Percentiles rank a stretch among this genome's conserved stretches.
Conservation (phyloP, 257 asterid species). For the Solanum dulcamara region DNA sequence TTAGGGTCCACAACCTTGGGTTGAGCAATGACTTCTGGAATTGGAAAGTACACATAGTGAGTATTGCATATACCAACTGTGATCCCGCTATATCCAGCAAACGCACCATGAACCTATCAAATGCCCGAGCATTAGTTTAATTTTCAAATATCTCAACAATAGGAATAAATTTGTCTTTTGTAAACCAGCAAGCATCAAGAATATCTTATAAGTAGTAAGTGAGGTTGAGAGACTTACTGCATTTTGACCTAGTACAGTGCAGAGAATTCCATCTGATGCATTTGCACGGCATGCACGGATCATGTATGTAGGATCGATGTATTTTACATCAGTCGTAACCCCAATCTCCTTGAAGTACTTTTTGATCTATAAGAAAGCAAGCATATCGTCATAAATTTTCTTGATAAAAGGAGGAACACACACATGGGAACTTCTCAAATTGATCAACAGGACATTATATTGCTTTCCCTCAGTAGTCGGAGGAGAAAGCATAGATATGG, state of each 20-base stretch:
- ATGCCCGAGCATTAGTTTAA: neutral
- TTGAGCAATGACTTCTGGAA: constrained; percentile 73
- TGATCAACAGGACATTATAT: neutral
- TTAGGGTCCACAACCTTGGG: constrained; percentile 65
- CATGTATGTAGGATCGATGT: constrained; percentile 96
- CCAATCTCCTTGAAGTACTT: constrained; percentile 66
- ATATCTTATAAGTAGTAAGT: neutral
- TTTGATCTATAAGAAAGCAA: constrained; percentile 37
- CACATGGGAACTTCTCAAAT: neutral
- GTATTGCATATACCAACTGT: constrained; percentile 94
- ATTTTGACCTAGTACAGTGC: constrained; percentile 95
- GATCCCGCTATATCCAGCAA: constrained; percentile 91
- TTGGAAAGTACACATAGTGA: constrained; percentile 82
- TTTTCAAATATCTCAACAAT: neutral
- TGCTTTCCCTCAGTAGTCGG: neutral
- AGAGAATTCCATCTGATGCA: constrained; percentile 91
- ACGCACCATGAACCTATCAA: constrained; percentile 94
- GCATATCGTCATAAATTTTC: constrained; percentile 1
- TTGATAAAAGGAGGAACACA: neutral
- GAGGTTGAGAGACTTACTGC: constrained; percentile 46
- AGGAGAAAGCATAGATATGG: neutral
- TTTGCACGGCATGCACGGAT: constrained; percentile 98
- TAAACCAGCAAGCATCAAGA: neutral
- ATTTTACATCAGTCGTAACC: constrained; percentile 74
- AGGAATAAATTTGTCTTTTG: neutral